Percentiles rank a stretch among this genome's conserved stretches.
These are phyloP conservation scores for Penicillium sclerotiorum DNA, from an alignment of 2,329 filamentous ascomycete species.

Conservation along the genomic window DNA sequence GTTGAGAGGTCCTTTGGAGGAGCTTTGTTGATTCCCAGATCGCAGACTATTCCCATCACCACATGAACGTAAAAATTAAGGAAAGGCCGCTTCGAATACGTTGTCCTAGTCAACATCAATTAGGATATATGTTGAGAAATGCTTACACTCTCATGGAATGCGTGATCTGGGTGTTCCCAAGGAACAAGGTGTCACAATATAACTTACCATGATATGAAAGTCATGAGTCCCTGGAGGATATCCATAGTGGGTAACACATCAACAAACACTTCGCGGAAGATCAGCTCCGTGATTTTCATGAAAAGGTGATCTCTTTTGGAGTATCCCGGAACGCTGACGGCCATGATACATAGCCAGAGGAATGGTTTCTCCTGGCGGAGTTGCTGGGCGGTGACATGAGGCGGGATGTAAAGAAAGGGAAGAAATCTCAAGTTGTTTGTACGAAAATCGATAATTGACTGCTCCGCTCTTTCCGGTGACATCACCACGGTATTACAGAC, in stretches of 20 bases:
- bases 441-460: conserved; percentile 20
- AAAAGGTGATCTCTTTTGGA: conserved; percentile 17
- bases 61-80: conserved; percentile 25
- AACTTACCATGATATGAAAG: conserved; percentile 24
- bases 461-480: conserved; percentile 21
- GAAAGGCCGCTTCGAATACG: conserved; percentile 19
- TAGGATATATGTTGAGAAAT: neutral
- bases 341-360: conserved; percentile 44
- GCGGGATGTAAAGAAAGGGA: conserved; percentile 30
- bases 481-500: conserved; percentile 17
- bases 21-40: conserved; percentile 28
- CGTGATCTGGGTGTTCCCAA: too few species aligned
- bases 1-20: conserved; percentile 14
- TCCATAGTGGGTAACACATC: conserved; percentile 23
- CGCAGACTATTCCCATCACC: conserved; percentile 26
- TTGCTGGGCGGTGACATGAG: conserved; percentile 25
- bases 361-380: conserved; percentile 40
- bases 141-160: too few species aligned
- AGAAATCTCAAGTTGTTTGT: conserved; percentile 30
- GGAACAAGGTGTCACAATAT: neutral
- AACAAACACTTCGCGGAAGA: conserved; percentile 24
- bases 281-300: conserved; percentile 21
- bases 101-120: conserved; percentile 20
- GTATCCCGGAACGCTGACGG: conserved; percentile 25
- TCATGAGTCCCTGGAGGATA: conserved; percentile 25